Conservation (phyloP, 2,329 filamentous ascomycete species). For the Ramularia collo-cygni region DNA sequence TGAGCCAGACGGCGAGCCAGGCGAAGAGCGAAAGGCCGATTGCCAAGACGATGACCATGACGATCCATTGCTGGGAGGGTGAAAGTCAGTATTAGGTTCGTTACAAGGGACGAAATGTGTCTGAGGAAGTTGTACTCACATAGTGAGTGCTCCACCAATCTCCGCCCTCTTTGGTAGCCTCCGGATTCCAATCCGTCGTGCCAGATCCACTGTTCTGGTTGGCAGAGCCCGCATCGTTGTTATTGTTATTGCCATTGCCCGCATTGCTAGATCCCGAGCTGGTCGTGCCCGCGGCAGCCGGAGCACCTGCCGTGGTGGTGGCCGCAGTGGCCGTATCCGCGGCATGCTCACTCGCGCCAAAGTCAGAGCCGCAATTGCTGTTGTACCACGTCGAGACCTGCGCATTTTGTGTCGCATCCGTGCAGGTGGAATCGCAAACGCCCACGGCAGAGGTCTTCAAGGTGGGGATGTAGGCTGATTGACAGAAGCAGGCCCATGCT, state of each 20-base stretch:
- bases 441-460: constrained; percentile 46
- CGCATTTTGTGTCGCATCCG: constrained; percentile 42
- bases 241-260: constrained; percentile 17
- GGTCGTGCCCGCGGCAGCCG: no score
- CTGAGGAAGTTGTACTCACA: constrained; percentile 9
- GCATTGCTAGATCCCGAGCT: no score
- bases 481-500: constrained; percentile 68
- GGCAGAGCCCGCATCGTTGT: constrained; percentile 10
- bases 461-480: constrained; percentile 50
- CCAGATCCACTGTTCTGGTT: constrained; percentile 16
- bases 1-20: constrained; percentile 62
- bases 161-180: neutral
- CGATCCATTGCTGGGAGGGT: constrained; percentile 56
- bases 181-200: constrained; percentile 11
- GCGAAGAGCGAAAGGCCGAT: constrained; percentile 62
- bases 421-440: constrained; percentile 52
- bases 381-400: constrained; percentile 66
- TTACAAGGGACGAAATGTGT: neutral
- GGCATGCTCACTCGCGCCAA: constrained; percentile 29
- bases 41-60: constrained; percentile 70
- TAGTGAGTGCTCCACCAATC: constrained; percentile 24
- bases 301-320: neutral
- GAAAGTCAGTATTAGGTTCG: constrained; percentile 10
- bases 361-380: constrained; percentile 52
- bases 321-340: constrained; percentile 6